A percentile compares a stretch with the other conserved stretches of the same genome.
These are phyloP conservation scores for Microsporum canis DNA, from an alignment of 2,329 filamentous ascomycete species.

Conservation along the genomic window DNA sequence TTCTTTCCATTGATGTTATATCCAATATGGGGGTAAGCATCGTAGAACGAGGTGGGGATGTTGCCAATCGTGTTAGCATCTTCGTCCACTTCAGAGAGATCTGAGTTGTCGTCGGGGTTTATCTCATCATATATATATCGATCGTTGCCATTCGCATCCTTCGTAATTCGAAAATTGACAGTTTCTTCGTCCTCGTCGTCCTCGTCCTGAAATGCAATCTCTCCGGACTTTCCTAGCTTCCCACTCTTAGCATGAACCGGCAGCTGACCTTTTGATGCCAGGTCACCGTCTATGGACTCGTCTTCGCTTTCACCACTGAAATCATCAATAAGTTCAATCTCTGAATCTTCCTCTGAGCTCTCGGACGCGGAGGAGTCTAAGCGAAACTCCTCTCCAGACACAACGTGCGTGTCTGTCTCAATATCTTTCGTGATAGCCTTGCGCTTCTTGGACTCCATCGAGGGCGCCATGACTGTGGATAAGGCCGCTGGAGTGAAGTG, in stretches of 20 bases:
- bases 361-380: constrained; percentile 33
- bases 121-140: constrained; percentile 92
- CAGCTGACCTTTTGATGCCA: constrained; percentile 16
- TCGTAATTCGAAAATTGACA: constrained; percentile 33
- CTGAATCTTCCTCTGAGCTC: constrained; percentile 31
- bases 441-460: constrained; percentile 47
- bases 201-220: neutral
- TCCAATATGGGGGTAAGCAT: constrained; percentile 94
- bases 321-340: constrained; percentile 47
- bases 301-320: constrained; percentile 39
- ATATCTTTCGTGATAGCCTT: constrained; percentile 50
- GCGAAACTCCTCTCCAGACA: constrained; percentile 51
- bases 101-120: constrained; percentile 88
- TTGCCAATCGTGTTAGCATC: constrained; percentile 86
- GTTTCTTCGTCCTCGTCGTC: neutral
- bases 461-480: constrained; percentile 22
- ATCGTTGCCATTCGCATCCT: constrained; percentile 79
- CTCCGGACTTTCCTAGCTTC: neutral
- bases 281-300: neutral
- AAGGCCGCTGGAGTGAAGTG: neutral
- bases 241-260: constrained; percentile 29
- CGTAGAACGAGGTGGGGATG: constrained; percentile 90
- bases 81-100: constrained; percentile 74
- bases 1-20: constrained; percentile 99
- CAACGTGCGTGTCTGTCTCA: constrained; percentile 34